Conservation (phyloP, 1,284 basidiomycete species). For the Cryptococcus maquisensis region DNA sequence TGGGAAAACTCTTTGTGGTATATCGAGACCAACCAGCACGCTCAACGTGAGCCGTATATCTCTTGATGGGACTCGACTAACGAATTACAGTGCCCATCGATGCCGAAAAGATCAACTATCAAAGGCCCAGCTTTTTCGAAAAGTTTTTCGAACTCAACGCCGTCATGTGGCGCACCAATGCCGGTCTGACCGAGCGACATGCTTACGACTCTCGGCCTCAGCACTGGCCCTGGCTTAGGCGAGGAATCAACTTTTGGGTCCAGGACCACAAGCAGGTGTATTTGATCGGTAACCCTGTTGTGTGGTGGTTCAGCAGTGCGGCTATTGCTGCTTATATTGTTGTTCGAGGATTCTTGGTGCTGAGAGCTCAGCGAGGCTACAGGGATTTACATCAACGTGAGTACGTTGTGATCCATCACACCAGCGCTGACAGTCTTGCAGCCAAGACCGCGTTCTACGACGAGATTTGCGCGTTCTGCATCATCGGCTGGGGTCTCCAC, state of each 20-base stretch:
- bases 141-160: slow-evolving; percentile 91
- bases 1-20: slow-evolving; percentile 89
- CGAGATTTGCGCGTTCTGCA: slow-evolving; percentile 80
- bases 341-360: slow-evolving; percentile 70
- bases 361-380: slow-evolving; percentile 86
- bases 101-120: slow-evolving; percentile 82
- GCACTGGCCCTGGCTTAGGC: slow-evolving; percentile 79
- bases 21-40: slow-evolving; percentile 80
- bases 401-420: slow-evolving; percentile 35
- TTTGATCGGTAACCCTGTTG: slow-evolving; percentile 85
- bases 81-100: slow-evolving; percentile 58
- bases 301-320: slow-evolving; percentile 81
- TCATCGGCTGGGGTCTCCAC: slow-evolving; percentile 92
- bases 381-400: slow-evolving; percentile 84
- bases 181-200: slow-evolving; percentile 89
- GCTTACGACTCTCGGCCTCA: slow-evolving; percentile 88
- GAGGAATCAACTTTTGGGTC: slow-evolving; percentile 99
- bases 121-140: slow-evolving; percentile 73
- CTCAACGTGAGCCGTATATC: slow-evolving; percentile 59
- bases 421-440: background rate
- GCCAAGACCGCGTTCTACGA: slow-evolving; percentile 90
- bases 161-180: slow-evolving; percentile 99
- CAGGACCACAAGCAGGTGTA: slow-evolving; percentile 94
- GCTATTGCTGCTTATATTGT: slow-evolving; percentile 65
- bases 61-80: slow-evolving; percentile 7